A percentile compares a stretch with the other conserved stretches of the same genome.
Conservation (phyloP, 2,329 filamentous ascomycete genomes). For the Cercospora zeae-maydis region DNA sequence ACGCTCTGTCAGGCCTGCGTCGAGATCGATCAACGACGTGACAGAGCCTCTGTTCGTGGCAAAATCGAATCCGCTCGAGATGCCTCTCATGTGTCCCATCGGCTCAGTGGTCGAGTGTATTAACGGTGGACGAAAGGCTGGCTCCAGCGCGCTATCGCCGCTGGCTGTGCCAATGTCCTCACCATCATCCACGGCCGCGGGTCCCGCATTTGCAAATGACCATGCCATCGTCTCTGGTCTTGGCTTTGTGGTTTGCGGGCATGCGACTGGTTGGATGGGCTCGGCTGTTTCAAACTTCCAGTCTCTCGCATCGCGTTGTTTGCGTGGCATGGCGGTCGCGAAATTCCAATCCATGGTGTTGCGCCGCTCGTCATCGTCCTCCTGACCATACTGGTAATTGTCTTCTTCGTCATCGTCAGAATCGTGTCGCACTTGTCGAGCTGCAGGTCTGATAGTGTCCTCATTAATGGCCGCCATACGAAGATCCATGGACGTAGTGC, state of each 20-base stretch:
- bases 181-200: conserved; percentile 27
- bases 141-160: conserved; percentile 25
- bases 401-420: conserved; percentile 41
- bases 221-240: conserved; percentile 47
- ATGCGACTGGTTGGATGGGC: conserved; percentile 16
- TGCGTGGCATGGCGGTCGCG: conserved; percentile 34
- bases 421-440: conserved; percentile 27
- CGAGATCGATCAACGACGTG: conserved; percentile 47
- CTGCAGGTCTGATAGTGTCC: conserved; percentile 21
- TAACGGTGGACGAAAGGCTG: conserved; percentile 40
- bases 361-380: conserved; percentile 39
- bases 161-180: conserved; percentile 31
- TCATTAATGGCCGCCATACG: conserved; percentile 25
- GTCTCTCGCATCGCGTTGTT: conserved; percentile 43
- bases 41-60: conserved; percentile 31
- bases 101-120: conserved; percentile 44
- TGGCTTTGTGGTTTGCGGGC: conserved; percentile 33
- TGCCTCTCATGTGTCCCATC: conserved; percentile 39
- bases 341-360: conserved; percentile 56
- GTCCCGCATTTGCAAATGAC: conserved; percentile 46
- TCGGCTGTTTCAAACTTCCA: conserved; percentile 48
- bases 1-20: conserved; percentile 38
- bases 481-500: conserved; percentile 46
- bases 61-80: conserved; percentile 28
- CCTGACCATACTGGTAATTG: conserved; percentile 30